A percentile compares a stretch with the other conserved stretches of the same genome.
Evolutionary conservation across 257 asterid species (phyloP).

Genomic region (Coffea canephora): DNA sequence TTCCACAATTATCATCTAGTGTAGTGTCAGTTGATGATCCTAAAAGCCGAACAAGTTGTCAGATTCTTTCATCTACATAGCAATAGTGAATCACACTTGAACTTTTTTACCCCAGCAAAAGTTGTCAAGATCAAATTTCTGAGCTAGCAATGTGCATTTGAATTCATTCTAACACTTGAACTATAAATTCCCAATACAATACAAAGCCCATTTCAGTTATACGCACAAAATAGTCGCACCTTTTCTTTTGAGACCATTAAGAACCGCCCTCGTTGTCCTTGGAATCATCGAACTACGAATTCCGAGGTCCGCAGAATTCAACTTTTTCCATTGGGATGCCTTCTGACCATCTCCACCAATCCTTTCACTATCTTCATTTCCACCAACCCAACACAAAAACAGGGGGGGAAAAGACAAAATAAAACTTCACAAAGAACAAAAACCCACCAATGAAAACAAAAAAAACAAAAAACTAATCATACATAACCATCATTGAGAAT

Average conservation of each 20-base stretch:
- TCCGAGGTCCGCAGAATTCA: conserved; percentile 73
- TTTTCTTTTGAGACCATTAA: conserved; percentile 65
- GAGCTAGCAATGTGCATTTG: background rate
- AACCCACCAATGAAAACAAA: too few species aligned
- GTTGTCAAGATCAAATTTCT: too few species aligned
- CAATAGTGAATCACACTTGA: background rate
- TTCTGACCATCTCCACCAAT: conserved; percentile 19
- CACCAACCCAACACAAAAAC: conserved; percentile 16
- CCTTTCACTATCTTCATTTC: conserved; percentile 27
- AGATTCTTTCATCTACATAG: background rate
- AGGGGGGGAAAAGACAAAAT: background rate
- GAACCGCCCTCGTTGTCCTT: conserved; percentile 64
- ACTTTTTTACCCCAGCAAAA: background rate
- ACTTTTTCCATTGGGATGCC: conserved; percentile 55
- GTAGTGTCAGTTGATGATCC: background rate
- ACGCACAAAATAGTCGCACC: conserved; percentile 31
- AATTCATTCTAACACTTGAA: conserved; percentile 4
- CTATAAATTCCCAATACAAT: background rate
- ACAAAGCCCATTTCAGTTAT: too few species aligned
- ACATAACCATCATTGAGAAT: background rate
- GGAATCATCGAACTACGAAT: conserved; percentile 65
- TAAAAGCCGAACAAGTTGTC: background rate
- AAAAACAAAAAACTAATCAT: background rate
- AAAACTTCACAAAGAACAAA: background rate
- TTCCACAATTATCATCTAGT: too few species aligned